phyloP scores from a whole-genome alignment of 768 basidiomycete genomes.

The Kwoniella sp. region DNA sequence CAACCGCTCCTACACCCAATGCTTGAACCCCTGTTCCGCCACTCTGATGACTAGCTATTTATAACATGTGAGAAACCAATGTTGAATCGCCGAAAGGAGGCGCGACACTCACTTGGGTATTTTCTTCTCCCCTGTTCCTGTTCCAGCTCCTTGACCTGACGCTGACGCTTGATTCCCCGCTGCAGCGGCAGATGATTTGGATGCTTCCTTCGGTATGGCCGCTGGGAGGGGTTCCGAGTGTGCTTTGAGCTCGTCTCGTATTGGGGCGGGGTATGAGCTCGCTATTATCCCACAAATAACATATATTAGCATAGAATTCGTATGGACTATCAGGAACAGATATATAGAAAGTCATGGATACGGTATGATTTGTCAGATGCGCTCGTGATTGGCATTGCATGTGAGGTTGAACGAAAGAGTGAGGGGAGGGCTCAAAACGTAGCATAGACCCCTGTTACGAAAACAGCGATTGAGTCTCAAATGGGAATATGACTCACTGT shows the following conservation, averaged over 20 bases:
- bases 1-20: neutral
- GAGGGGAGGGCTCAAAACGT: too few species aligned
- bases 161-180: neutral
- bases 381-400: too few species aligned
- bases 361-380: too few species aligned
- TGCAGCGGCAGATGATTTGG: neutral
- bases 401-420: too few species aligned
- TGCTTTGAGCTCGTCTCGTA: slow-evolving; percentile 41
- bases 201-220: slow-evolving; percentile 17
- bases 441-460: too few species aligned
- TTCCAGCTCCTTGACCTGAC: neutral
- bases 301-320: too few species aligned
- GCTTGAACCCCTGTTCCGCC: neutral
- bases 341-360: too few species aligned
- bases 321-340: too few species aligned
- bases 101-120: slow-evolving; percentile 52
- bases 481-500: slow-evolving; percentile 52
- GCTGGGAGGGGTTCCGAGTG: slow-evolving; percentile 47
- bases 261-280: slow-evolving; percentile 44
- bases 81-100: neutral
- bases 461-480: too few species aligned
- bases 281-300: slow-evolving; percentile 30
- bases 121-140: slow-evolving; percentile 46
- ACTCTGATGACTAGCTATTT: too few species aligned
- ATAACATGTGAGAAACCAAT: too few species aligned